Evolutionary conservation across 768 basidiomycete species (phyloP).

Genomic region (Mycena vitilis): DNA sequence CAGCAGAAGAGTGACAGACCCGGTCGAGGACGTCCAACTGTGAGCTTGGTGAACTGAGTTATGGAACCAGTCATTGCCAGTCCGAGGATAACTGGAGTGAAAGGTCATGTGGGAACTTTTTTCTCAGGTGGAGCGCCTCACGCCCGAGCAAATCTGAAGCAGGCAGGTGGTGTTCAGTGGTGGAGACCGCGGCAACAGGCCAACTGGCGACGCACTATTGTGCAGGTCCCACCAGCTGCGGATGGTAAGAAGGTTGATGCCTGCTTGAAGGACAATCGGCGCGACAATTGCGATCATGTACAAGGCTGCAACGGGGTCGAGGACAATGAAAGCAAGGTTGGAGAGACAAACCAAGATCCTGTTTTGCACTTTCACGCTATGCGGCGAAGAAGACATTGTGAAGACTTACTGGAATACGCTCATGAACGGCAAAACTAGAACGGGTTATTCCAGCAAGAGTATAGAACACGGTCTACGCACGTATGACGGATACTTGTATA

Average conservation of each 20-base stretch:
- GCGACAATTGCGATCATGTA: slow-evolving; percentile 68
- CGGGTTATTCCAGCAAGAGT: neutral
- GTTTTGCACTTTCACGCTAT: neutral
- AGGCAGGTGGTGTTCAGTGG: neutral
- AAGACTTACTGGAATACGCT: slow-evolving; percentile 78
- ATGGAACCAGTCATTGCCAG: slow-evolving; percentile 81
- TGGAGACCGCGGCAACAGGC: slow-evolving; percentile 10
- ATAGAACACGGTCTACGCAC: slow-evolving; percentile 5
- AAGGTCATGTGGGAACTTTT: slow-evolving; percentile 10
- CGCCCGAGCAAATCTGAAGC: slow-evolving; percentile 54
- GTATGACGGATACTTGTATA: slow-evolving; percentile 47
- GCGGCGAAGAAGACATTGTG: slow-evolving; percentile 23
- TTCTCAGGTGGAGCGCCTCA: slow-evolving; percentile 38
- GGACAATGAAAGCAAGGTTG: neutral
- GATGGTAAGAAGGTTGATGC: slow-evolving; percentile 77
- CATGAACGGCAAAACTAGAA: slow-evolving; percentile 73
- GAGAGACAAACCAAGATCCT: slow-evolving; percentile 28
- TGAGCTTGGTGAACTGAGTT: slow-evolving; percentile 88
- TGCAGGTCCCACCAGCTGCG: slow-evolving; percentile 94
- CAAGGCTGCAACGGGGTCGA: slow-evolving; percentile 47
- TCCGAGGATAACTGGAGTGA: slow-evolving; percentile 71
- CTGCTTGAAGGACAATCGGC: slow-evolving; percentile 75
- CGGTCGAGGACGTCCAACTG: slow-evolving; percentile 91
- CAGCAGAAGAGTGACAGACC: slow-evolving; percentile 47
- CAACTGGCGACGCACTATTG: slow-evolving; percentile 56